Evolutionary conservation across 352 stramenopile genomes (phyloP), one percentile per base, ranked within the genome.

Genomic region (Phytophthora hibernalis): DNA sequence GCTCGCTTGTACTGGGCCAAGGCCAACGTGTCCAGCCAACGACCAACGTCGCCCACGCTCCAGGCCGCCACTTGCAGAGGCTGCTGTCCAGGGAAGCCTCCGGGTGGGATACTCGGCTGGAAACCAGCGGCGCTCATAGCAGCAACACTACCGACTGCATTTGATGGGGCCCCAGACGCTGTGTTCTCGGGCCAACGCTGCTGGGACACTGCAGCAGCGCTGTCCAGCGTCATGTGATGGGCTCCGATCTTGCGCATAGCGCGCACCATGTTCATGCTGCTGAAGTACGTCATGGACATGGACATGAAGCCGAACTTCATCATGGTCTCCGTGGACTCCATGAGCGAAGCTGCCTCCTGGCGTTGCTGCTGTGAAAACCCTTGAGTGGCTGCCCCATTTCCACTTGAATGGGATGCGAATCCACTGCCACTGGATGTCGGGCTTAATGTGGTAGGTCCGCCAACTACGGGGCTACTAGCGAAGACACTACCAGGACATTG

Each of bases 241-340:
- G 92, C 89, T 18, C 90, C 89, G 21, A 98, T 97, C 74, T 95
- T 96, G 54, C 95, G 89, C 93, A 99, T 98, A n/a, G 96, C 96
- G 20, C 90, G 86, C 62, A 99, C 95, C 93, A 98, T 98, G 81
- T 98, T 99, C 69, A 99, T 92, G 54, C 89, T 97, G 68, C 90
- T 98, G 60, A 99, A 99, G 79, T 98, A 99, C 10, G 96, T 98
- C 87, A 99, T 97, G 47, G 84, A 97, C 95, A 98, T 99, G 68
- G 85, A 97, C 94, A 98, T 98, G 77, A 99, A 99, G 30, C 96
- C 96, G 68, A 99, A 99, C 78, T 99, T 99, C 96, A 99, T 98
- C 81, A 99, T 95, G 18, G 93, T 98, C 83, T 99, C 96, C 15
- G 96, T 98, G 20, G 90, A 98, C 69, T 98, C 89, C 88, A 98